These are phyloP conservation scores for Pseudocercospora macadamiae DNA, from an alignment of 2,329 filamentous ascomycete species.

Conservation along the genomic window DNA sequence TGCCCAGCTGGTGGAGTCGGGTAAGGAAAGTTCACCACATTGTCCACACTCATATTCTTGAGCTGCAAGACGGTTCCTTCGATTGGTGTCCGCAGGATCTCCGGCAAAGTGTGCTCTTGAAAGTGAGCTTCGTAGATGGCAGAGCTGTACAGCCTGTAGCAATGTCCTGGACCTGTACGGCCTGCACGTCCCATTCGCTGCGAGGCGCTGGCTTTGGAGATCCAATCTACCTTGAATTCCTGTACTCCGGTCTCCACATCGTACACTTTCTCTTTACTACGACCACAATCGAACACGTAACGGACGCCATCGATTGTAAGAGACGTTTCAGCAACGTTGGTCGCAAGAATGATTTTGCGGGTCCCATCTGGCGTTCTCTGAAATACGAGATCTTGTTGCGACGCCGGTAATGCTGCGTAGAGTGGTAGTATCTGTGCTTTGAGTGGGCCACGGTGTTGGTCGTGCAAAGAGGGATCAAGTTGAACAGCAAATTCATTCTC, in stretches of 20 bases:
- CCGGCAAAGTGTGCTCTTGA: conserved; percentile 79
- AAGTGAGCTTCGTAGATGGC: conserved; percentile 93
- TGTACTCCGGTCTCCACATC: conserved; percentile 89
- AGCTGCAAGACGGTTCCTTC: conserved; percentile 88
- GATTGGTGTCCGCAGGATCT: conserved; percentile 87
- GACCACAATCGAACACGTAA: conserved; percentile 93
- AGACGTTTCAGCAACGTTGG: conserved; percentile 96
- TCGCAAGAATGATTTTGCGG: conserved; percentile 85
- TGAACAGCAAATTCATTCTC: conserved; percentile 58
- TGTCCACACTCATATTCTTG: conserved; percentile 89
- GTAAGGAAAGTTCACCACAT: conserved; percentile 93
- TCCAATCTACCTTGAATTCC: conserved; percentile 93
- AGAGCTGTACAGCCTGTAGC: conserved; percentile 91
- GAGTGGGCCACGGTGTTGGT: conserved; percentile 51
- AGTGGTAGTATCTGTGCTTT: conserved; percentile 89
- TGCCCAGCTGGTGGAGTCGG: conserved; percentile 82
- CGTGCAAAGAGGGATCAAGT: conserved; percentile 53
- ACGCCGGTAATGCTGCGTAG: conserved; percentile 88
- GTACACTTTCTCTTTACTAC: conserved; percentile 89
- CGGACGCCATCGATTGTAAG: conserved; percentile 93
- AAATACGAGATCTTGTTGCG: conserved; percentile 89
- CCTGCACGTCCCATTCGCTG: conserved; percentile 93
- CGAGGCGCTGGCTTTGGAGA: conserved; percentile 93
- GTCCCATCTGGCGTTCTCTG: conserved; percentile 77
- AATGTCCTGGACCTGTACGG: conserved; percentile 92